Evolutionary conservation across 1,284 basidiomycete genomes (phyloP), one percentile per base, ranked within the genome.

Genomic region (Ustilago trichophora): DNA sequence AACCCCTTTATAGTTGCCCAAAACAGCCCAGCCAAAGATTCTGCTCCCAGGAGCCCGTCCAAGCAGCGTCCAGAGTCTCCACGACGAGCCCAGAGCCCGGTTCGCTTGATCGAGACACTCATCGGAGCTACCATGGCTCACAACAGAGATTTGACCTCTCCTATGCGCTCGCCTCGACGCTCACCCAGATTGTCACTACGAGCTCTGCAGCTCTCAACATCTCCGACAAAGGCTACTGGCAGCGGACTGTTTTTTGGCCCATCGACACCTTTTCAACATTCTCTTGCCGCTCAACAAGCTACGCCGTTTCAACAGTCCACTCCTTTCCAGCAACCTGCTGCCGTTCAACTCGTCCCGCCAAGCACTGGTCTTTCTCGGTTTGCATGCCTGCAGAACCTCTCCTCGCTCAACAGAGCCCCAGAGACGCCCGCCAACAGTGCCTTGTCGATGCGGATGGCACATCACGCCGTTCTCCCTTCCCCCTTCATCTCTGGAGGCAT

Each of bases 291-390:
- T 24, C 32, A 57, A 15, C 45, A 49, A 5, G 22, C 41, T 2
- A 57, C 50, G 1, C 50, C 49, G 0, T 40, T 25, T 8, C 45
- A 33, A 27, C 53, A 49, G 5, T 54, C 58, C 6, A 62, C 58
- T 18, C 60, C 60, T 12, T 48, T 40, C 41, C 45, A 49, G 33
- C 53, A 48, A 12, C 22, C 45, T 21, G 21, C 50, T 6, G 11
- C 36, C 18, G 24, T 43, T 16, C 45, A 15, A 9, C 32, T 18
- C 10, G 25, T 56, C 29, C 60, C 60, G 9, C 60, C 60, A 1
- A 64, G 60, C 54, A 57, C 60, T 2, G 60, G 60, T 22, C 53
- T 64, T 10, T 64, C 60, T 4, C 44, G 60, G 13, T 64, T 64
- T n/a, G 60, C 60, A 31, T 64, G 60, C 37, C 36, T 64, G 26